Conservation (phyloP, 202 grass and related monocot species). For the Musa balbisiana region DNA sequence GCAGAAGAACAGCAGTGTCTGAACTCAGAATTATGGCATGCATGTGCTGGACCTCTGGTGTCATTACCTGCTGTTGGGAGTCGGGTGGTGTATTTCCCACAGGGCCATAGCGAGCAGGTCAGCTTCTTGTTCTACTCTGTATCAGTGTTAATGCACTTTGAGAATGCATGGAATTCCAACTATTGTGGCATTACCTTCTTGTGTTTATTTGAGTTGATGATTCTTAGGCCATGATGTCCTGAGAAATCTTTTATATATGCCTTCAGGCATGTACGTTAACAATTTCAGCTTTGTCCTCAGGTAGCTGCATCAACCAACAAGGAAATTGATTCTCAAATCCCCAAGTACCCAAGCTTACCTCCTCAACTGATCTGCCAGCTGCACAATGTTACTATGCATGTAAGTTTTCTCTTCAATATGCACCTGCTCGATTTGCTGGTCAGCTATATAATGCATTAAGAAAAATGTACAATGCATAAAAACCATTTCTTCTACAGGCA, state of each 20-base stretch:
- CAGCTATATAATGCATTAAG: background rate
- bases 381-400: constrained; percentile 21
- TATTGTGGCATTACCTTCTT: no score
- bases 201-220: background rate
- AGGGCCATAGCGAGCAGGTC: constrained; percentile 11
- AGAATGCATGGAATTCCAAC: no score
- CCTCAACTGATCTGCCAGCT: constrained; percentile 21
- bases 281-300: background rate
- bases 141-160: no score
- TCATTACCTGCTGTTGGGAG: constrained; percentile 17
- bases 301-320: constrained; percentile 23
- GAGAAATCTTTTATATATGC: background rate
- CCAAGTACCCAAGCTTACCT: constrained; percentile 21
- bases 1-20: constrained; percentile 8
- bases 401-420: constrained; percentile 17
- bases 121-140: background rate
- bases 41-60: constrained; percentile 14
- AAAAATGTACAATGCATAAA: background rate
- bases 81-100: constrained; percentile 16
- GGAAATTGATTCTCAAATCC: constrained; percentile 22
- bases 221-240: constrained; percentile 5
- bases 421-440: constrained; percentile 5
- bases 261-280: background rate
- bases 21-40: constrained; percentile 16
- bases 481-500: constrained; percentile 6